Conservation (phyloP, 1,284 basidiomycete genomes). For the Leccinum fuscescens region DNA sequence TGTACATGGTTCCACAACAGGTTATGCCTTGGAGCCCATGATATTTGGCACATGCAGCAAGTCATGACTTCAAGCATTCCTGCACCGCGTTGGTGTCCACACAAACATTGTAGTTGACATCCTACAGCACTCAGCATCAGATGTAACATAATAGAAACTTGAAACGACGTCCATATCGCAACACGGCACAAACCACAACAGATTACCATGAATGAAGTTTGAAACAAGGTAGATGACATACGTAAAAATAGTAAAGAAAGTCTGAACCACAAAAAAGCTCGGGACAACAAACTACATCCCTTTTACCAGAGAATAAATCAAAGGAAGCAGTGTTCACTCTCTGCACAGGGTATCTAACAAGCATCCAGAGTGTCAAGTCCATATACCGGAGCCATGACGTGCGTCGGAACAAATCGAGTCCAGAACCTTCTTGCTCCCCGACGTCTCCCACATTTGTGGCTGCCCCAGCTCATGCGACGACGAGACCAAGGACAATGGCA, state of each 20-base stretch:
- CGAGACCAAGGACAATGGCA: constrained; percentile 32
- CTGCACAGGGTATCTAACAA: constrained; percentile 21
- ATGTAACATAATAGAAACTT: not conserved
- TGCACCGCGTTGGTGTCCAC: not conserved
- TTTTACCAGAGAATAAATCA: not conserved
- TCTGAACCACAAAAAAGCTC: constrained; percentile 1
- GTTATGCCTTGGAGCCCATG: not conserved
- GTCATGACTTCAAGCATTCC: not conserved
- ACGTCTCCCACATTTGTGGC: constrained; percentile 1
- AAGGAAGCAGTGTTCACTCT: constrained; percentile 4
- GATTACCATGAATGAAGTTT: not conserved
- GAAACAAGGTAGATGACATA: not conserved
- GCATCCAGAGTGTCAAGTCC: constrained; percentile 1
- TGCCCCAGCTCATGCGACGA: constrained; percentile 26
- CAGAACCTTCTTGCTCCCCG: not conserved
- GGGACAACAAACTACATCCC: not conserved
- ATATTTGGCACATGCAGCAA: not conserved
- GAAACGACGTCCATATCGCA: constrained; percentile 8
- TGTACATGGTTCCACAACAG: not conserved
- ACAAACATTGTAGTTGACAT: not conserved
- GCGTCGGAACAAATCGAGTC: constrained; percentile 1
- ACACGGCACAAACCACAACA: constrained; percentile 9
- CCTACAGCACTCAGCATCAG: not conserved
- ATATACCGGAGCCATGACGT: constrained; percentile 3
- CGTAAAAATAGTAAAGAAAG: not conserved